Base-by-base conservation (phyloP, 768 basidiomycete genomes). In the Lactarius psammicola region DNA sequence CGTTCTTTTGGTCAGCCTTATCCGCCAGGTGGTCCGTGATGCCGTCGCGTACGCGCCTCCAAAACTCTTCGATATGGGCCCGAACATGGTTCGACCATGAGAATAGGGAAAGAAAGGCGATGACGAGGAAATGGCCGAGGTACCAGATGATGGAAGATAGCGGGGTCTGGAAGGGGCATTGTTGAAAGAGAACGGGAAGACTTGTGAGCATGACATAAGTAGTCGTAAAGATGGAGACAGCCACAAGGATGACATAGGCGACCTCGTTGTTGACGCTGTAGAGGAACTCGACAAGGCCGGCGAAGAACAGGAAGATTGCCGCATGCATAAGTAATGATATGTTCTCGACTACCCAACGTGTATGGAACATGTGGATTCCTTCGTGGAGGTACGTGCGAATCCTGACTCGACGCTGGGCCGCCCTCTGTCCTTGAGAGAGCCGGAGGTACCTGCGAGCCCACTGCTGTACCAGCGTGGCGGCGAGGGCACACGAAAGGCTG, bases 381-480 rank as follows among this genome's bases (percentile, higher is more conserved):
- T 34, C 20, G 30, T n/a, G 38, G 15, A 68, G 59, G 56, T 20
- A 64, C 3, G 59, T 57, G 20, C 67, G 67, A 34, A 68, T 33
- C 31, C 67, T 49, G 55, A 60, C 59, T 3, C 64, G 67, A 53
- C 31, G 44, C 8, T 38, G 3, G 20, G 63, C 59, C 2, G 31
- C 17, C 5, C 34, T 46, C 3, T 26, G 4, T 9, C 3, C 20
- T 33, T 56, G 64, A 20, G 64, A 36, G 36, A 68, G 60, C 5
- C 59, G 60, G 5, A 46, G 17, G 44, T 68, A 68, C 34, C 65
- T 38, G 49, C 60, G 60, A 30, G 53, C 17, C 68, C 68, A 68
- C 9, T 61, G 55, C 38, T 68, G 68, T 10, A 68, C 60, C 10
- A 68, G 44, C 2, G 60, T 62, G 13, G 68, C 66, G n/a, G 17